Base-by-base conservation (phyloP, 2,329 filamentous ascomycete species). In the Pyrenochaeta sp. region DNA sequence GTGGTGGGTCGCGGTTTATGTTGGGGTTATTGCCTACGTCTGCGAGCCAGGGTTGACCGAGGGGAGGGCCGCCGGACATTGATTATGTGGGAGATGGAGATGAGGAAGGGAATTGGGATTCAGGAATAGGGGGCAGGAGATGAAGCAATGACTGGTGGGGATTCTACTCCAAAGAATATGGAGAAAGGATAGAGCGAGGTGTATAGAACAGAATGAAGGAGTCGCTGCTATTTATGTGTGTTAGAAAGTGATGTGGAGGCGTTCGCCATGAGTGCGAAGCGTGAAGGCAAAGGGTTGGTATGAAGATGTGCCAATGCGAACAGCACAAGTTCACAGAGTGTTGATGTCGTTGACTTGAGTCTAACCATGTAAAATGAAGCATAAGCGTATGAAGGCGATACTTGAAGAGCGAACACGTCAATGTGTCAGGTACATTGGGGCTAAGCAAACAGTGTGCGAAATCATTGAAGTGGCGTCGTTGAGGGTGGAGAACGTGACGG, bases 21-120 rank as follows among this genome's bases (percentile, higher is more conserved):
- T 73, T 74, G 15, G 73, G 72, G 56, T 77, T 77, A 54, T 66
- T 64, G 32, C 68, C 67, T n/a, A 76, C 61, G 63, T 76, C 69
- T 39, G 61, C 68, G 54, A 60, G 52, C 67, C 68, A 74, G 37
- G 71, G 64, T 52, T 66, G 55, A 42, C 70, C 71, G 32, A 68
- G 53, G 40, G 42, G 24, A 49, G 68, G 72, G 9, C 67, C 68
- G 24, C 63, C 66, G 49, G 72, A 64, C 72, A 76, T 76, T 36
- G 48, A 32, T 30, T 12, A 25, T 13, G 44, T 27, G 39, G 27
- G 15, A 19, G 24, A 22, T 43, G 15, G 47, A 15, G 48, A 42
- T 25, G 19, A 19, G 9, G 12, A n/a, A 37, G 27, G 32, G 24
- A 32, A 10, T 34, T 37, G 6, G 25, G 9, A 3, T 27, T 48